Evolutionary conservation across 202 grass and related monocot genomes (phyloP).

Genomic region (Bolboschoenoplectus hybrid): DNA sequence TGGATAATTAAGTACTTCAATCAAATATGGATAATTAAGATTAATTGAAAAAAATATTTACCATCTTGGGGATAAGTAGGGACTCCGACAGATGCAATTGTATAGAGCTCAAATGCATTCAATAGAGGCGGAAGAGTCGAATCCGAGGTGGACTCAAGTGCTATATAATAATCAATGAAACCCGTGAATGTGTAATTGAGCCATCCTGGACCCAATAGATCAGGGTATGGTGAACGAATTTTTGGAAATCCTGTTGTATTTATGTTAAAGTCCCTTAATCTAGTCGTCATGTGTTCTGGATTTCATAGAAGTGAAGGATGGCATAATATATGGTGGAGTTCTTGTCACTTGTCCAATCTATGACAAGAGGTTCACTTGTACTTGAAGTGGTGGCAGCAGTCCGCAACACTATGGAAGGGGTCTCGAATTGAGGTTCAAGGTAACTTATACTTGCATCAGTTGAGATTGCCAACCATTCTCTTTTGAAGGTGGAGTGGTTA

Average conservation of each 20-base stretch:
- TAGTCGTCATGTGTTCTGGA: constrained; percentile 23
- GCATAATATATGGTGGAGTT: constrained; percentile 11
- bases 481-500: background rate
- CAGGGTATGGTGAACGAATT: too few species aligned
- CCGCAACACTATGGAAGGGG: background rate
- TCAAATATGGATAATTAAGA: too few species aligned
- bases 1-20: too few species aligned
- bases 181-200: too few species aligned
- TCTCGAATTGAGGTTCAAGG: background rate
- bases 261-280: too few species aligned
- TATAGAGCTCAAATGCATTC: constrained; percentile 41
- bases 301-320: constrained; percentile 45
- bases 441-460: background rate
- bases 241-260: too few species aligned
- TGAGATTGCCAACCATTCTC: constrained; percentile 36
- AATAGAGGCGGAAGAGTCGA: constrained; percentile 48
- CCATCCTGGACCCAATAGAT: too few species aligned
- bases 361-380: background rate
- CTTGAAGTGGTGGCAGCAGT: background rate
- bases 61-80: background rate
- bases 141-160: background rate
- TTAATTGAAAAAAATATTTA: background rate
- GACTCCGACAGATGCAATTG: background rate
- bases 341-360: background rate
- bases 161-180: background rate